Evolutionary conservation across 306 rosid species (phyloP), one percentile per base, ranked within the genome.

Genomic region (Elaeagnus macrophylla): DNA sequence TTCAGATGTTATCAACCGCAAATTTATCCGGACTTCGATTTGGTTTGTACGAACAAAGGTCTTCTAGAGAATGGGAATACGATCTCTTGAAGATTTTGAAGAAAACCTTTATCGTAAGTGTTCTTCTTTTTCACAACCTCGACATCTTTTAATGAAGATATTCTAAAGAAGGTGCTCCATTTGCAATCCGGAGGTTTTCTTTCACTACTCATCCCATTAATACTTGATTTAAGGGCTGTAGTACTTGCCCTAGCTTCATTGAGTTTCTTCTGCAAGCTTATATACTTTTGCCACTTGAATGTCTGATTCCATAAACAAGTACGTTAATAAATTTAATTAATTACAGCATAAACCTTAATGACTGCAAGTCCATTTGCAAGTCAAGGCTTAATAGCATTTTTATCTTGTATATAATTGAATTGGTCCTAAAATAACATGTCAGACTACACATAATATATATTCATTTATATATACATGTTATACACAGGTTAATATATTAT

Each of bases 231-330:
- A 17, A 83, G 81, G 37, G 91, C 82, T 49, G 56, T 86, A 36
- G 91, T 83, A 67, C 89, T 80, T 7, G 78, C 78, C 66, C 53
- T 75, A 39, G 87, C 93, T 82, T 82, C 95, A 53, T 75, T 72
- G 45, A 84, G 53, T 80, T 82, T 86, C 79, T 68, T 78, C 71
- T 82, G 93, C 91, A 80, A 76, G 50, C 70, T 78, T 55, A 80
- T 38, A 71, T 84, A 75, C 25, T 87, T 89, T 71, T 87, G 89
- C 99, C 99, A 91, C 83, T 91, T 91, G 61, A 76, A 78, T 43
- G 94, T 87, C 99, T 87, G 4, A 38, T 75, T 68, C 44, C 32
- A 48, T 47, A 76, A 18, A 72, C 59, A 61, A 47, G 41, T 19
- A 13, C 5, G 42, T 18, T 2, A 65, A 56, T 25, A 25, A 25